These are phyloP conservation scores for Polytolypa hystricis DNA, from an alignment of 2,329 filamentous ascomycete species.

Conservation along the genomic window DNA sequence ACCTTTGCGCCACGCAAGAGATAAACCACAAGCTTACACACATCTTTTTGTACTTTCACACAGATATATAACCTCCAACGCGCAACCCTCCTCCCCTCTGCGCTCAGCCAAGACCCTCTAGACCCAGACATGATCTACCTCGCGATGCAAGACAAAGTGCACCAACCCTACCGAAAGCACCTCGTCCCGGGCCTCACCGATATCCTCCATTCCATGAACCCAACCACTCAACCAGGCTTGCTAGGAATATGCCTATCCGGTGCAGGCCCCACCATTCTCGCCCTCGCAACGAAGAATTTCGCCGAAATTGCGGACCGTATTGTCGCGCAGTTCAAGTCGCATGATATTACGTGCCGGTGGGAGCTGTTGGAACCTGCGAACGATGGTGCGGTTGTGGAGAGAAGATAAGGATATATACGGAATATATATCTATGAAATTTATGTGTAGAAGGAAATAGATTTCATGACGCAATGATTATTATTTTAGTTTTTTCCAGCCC, in stretches of 20 bases:
- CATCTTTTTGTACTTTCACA: neutral
- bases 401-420: conserved; percentile 12
- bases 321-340: conserved; percentile 57
- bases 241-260: conserved; percentile 91
- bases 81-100: conserved; percentile 80
- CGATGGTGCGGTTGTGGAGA: conserved; percentile 37
- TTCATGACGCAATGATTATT: no score
- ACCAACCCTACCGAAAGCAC: conserved; percentile 87
- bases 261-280: conserved; percentile 88
- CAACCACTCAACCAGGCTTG: conserved; percentile 72
- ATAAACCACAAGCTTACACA: conserved; percentile 1
- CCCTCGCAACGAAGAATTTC: conserved; percentile 82
- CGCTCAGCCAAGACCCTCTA: conserved; percentile 78
- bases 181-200: conserved; percentile 86
- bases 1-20: neutral
- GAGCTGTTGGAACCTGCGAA: conserved; percentile 79
- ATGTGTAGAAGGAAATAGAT: no score
- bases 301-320: conserved; percentile 73
- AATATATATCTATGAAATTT: no score
- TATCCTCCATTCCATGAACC: conserved; percentile 84
- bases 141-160: conserved; percentile 97
- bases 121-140: conserved; percentile 91
- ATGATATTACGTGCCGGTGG: conserved; percentile 67
- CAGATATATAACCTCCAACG: conserved; percentile 80
- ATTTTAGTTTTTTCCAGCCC: no score